A percentile compares a stretch with the other conserved stretches of the same genome.
phyloP scores from a whole-genome alignment of 805 yeast species.

The Saccharomyces mikatae region DNA sequence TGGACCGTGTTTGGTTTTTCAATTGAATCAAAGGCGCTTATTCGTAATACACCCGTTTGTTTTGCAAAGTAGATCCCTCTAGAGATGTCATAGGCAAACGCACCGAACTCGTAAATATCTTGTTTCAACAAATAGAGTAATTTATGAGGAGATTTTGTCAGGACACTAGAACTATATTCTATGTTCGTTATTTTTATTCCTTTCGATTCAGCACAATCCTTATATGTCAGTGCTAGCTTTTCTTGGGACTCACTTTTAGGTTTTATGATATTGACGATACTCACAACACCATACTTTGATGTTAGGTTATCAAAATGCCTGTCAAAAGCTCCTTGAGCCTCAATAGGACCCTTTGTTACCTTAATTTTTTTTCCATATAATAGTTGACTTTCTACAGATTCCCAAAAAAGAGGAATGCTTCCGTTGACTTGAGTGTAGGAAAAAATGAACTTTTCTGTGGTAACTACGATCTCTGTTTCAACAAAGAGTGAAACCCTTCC shows the following conservation, averaged over 20 bases:
- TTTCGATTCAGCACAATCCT: slow-evolving; percentile 38
- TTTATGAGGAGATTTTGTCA: slow-evolving; percentile 32
- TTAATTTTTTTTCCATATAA: slow-evolving; percentile 73
- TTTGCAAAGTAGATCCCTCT: slow-evolving; percentile 57
- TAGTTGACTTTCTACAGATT: slow-evolving; percentile 60
- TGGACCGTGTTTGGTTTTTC: slow-evolving; percentile 76
- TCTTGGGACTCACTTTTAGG: slow-evolving; percentile 63
- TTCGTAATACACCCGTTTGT: slow-evolving; percentile 85
- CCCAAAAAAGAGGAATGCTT: slow-evolving; percentile 92
- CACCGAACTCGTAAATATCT: slow-evolving; percentile 74
- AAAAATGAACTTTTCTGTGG: slow-evolving; percentile 42
- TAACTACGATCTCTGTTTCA: slow-evolving; percentile 76
- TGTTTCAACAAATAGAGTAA: slow-evolving; percentile 49
- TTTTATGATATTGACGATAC: slow-evolving; percentile 64
- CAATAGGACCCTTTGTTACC: slow-evolving; percentile 70
- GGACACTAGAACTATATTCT: slow-evolving; percentile 31
- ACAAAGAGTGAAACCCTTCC: slow-evolving; percentile 89
- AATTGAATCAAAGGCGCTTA: slow-evolving; percentile 83
- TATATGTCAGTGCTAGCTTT: slow-evolving; percentile 54
- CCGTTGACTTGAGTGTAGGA: slow-evolving; percentile 85
- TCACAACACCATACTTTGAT: slow-evolving; percentile 76
- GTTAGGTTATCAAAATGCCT: slow-evolving; percentile 68
- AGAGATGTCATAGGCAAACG: slow-evolving; percentile 62
- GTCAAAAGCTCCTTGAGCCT: slow-evolving; percentile 80
- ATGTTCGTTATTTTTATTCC: slow-evolving; percentile 32